Evolutionary conservation across 306 rosid genomes (phyloP).

Genomic region (Rosa persica): DNA sequence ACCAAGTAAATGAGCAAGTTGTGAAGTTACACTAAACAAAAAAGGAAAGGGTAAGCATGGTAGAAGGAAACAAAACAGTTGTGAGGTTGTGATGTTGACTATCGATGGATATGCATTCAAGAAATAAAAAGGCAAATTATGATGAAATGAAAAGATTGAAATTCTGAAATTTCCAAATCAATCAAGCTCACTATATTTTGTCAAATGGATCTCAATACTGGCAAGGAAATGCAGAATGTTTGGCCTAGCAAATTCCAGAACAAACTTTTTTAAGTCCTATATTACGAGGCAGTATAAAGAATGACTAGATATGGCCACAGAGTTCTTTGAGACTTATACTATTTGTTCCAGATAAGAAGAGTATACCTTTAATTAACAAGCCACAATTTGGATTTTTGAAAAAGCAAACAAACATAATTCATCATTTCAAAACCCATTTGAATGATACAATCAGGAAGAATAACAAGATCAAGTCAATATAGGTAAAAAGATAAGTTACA

Average conservation of each 20-base stretch:
- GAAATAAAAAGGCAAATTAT: background rate
- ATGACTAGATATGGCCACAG: background rate
- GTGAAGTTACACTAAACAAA: background rate
- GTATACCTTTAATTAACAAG: background rate
- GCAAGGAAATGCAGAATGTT: background rate
- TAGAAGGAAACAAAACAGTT: background rate
- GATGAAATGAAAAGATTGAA: background rate
- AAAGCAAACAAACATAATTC: background rate
- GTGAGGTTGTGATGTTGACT: background rate
- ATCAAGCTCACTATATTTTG: background rate
- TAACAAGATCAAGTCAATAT: background rate
- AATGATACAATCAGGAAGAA: background rate
- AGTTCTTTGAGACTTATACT: background rate
- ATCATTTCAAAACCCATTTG: background rate
- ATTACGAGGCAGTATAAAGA: background rate
- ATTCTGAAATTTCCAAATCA: background rate
- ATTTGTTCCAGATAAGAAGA: background rate
- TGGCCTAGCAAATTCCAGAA: slow-evolving; percentile 2
- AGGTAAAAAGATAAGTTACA: background rate
- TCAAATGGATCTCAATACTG: background rate
- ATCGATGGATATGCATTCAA: background rate
- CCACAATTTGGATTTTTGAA: background rate
- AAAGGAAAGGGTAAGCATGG: background rate
- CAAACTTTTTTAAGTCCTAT: background rate
- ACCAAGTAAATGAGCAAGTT: background rate